Conservation (phyloP, 768 basidiomycete genomes). For the Steccherinum ochraceum region DNA sequence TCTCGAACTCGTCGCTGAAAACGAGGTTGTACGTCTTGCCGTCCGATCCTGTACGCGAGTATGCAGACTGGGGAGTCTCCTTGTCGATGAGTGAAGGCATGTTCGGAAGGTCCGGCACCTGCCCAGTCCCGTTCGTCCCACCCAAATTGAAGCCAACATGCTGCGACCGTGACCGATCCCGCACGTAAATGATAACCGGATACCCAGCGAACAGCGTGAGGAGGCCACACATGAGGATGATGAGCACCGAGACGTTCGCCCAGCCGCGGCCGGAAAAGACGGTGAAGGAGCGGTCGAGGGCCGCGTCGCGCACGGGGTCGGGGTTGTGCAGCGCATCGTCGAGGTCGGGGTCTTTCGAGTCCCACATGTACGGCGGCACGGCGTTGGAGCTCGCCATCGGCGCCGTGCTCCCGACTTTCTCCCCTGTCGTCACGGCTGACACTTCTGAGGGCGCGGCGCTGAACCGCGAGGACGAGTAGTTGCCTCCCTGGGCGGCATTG, state of each 20-base stretch:
- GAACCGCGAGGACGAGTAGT: slow-evolving; percentile 47
- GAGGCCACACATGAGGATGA: slow-evolving; percentile 61
- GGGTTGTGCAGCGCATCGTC: slow-evolving; percentile 91
- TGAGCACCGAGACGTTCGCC: slow-evolving; percentile 68
- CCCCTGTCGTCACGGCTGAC: slow-evolving; percentile 31
- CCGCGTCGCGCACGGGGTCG: slow-evolving; percentile 65
- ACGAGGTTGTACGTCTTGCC: slow-evolving; percentile 77
- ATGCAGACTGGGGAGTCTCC: slow-evolving; percentile 59
- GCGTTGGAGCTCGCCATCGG: slow-evolving; percentile 42
- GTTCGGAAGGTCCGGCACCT: slow-evolving; percentile 71
- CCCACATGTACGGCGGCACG: slow-evolving; percentile 67
- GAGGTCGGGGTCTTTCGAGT: slow-evolving; percentile 73
- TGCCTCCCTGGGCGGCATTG: slow-evolving; percentile 32
- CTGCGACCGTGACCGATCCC: slow-evolving; percentile 10
- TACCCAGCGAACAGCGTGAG: slow-evolving; percentile 83
- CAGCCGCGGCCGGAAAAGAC: slow-evolving; percentile 81
- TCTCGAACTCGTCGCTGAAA: slow-evolving; percentile 86
- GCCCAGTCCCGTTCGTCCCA: slow-evolving; percentile 80
- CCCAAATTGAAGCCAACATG: slow-evolving; percentile 77
- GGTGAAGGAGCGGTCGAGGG: slow-evolving; percentile 53
- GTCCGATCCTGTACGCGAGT: slow-evolving; percentile 60
- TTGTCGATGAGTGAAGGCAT: slow-evolving; percentile 68
- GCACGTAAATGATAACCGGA: slow-evolving; percentile 66
- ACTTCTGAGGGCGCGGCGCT: slow-evolving; percentile 47
- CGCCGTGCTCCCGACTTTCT: slow-evolving; percentile 24